phyloP scores from a whole-genome alignment of 148 eudicot genomes.

The Rhododendron ferrugineum region DNA sequence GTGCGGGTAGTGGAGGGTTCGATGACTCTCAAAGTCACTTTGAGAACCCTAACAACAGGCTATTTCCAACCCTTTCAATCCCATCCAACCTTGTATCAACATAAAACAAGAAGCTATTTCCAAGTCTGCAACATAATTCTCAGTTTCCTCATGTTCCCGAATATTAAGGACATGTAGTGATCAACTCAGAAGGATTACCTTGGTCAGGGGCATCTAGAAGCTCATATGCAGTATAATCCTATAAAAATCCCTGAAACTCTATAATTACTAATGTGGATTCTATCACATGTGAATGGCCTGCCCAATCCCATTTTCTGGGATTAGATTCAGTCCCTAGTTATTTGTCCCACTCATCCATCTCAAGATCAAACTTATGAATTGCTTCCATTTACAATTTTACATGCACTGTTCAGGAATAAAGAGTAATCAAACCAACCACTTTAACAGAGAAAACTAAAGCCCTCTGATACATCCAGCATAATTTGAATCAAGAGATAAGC shows the following conservation, averaged over 20 bases:
- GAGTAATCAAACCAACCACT: background rate
- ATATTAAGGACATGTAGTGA: background rate
- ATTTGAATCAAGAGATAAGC: background rate
- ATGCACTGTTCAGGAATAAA: background rate
- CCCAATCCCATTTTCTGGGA: background rate
- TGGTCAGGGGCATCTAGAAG: background rate
- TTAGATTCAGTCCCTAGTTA: background rate
- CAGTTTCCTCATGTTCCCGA: background rate
- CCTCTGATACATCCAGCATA: background rate
- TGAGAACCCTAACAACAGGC: background rate
- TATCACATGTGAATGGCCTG: background rate
- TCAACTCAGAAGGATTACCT: background rate
- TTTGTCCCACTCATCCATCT: background rate
- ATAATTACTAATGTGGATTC: background rate
- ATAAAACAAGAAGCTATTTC: background rate
- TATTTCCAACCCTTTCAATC: background rate
- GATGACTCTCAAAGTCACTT: background rate
- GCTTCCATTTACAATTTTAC: background rate
- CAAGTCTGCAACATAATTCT: background rate
- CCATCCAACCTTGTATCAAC: background rate
- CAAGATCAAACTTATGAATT: background rate
- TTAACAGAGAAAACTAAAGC: background rate
- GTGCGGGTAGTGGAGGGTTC: background rate
- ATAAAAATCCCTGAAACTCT: background rate
- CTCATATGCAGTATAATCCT: background rate